Conservation (phyloP, 257 asterid genomes). For the Eucommia ulmoides region DNA sequence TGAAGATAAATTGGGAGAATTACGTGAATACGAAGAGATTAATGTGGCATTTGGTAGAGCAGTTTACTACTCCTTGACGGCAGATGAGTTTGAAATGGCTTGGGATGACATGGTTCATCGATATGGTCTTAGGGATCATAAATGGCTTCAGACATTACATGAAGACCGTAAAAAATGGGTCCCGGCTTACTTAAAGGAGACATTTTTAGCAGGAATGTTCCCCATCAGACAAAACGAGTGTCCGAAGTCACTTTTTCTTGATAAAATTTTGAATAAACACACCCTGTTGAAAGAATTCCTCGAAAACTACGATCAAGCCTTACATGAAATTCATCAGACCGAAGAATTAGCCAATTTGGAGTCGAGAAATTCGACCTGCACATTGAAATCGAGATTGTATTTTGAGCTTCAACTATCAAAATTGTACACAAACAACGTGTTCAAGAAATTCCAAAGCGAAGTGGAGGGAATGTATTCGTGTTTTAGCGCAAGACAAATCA, state of each 20-base stretch:
- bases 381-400: conserved; percentile 31
- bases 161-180: conserved; percentile 51
- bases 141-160: conserved; percentile 31
- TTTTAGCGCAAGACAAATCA: conserved; percentile 17
- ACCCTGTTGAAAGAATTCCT: conserved; percentile 40
- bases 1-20: conserved; percentile 13
- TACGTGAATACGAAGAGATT: conserved; percentile 23
- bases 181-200: conserved; percentile 41
- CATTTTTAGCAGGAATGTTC: conserved; percentile 30
- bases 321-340: conserved; percentile 25
- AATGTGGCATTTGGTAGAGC: conserved; percentile 16
- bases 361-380: conserved; percentile 21
- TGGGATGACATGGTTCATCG: conserved; percentile 33
- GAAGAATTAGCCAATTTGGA: conserved; percentile 33
- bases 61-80: conserved; percentile 23
- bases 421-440: conserved; percentile 28
- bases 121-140: conserved; percentile 18
- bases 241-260: conserved; percentile 28
- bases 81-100: conserved; percentile 41
- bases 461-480: conserved; percentile 41
- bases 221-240: conserved; percentile 17
- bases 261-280: conserved; percentile 21
- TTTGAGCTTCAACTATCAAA: conserved; percentile 38
- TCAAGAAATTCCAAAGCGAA: conserved; percentile 33
- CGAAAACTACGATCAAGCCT: conserved; percentile 20